Evolutionary conservation across 176 grass and related monocot species (phyloP), one percentile per base, ranked within the genome.

Genomic region (Typha latifolia): DNA sequence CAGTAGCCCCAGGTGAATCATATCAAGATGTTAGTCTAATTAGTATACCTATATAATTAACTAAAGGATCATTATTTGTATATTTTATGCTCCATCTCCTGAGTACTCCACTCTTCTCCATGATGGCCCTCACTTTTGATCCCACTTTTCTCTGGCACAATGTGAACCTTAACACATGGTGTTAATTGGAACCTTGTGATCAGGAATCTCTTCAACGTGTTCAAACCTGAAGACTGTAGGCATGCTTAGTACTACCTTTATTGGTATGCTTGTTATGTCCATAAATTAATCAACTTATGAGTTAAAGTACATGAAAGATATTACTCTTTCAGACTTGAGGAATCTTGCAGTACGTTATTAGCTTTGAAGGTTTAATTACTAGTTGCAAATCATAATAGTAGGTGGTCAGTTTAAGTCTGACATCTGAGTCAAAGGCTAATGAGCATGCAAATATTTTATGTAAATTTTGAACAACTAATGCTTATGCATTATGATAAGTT

Each of bases 141-240:
- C 48, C 16, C 63, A 73, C 76, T 62, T 19, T 26, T 0, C 13
- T 48, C 24, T 67, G 53, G 62, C 9, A n/a, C 31, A 34, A 14
- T 14, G 27, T 49, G 83, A 27, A 50, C 64, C 49, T 79, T 19
- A 66, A 78, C 74, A 82, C 84, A 82, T 86, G 84, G 62, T 78
- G 84, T 63, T 81, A 71, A 86, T 62, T 75, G 52, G 66, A 32
- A 31, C 73, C 66, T 59, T 75, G 49, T 78, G 74, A 82, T 86
- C 62, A 72, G 84, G 79, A 86, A 82, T 82, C 71, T 82, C 66
- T 50, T 24, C 71, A 82, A 67, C 78, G 62, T 79, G 20, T 59
- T 43, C 37, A 10, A 43, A 43, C 37, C 5, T 29, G 27, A 55
- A 16, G 14, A 78, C 51, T 70, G 61, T 66, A 66, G 70, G 66